Conservation (phyloP, 2,329 filamentous ascomycete species). For the Aspergillus pseudoviridinutans region DNA sequence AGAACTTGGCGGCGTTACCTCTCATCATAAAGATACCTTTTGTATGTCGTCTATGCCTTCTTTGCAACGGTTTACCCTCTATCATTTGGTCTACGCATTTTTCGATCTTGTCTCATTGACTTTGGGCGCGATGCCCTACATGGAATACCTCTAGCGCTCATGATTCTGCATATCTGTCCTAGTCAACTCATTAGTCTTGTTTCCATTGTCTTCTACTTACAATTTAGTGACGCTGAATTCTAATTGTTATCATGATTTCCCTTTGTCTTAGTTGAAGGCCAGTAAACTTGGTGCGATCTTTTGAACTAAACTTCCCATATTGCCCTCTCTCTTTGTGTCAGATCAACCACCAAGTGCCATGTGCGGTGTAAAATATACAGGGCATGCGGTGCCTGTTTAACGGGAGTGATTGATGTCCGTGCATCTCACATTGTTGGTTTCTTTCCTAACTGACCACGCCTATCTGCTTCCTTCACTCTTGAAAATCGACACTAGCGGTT, state of each 20-base stretch:
- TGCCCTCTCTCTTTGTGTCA: not conserved
- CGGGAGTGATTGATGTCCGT: not conserved
- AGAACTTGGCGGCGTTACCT: constrained; percentile 35
- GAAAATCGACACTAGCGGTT: not conserved
- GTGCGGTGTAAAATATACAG: not conserved
- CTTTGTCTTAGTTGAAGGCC: not conserved
- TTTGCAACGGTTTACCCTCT: constrained; percentile 9
- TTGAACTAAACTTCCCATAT: not conserved
- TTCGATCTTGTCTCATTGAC: constrained; percentile 15
- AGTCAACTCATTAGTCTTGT: constrained; percentile 1
- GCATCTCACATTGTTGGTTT: not conserved
- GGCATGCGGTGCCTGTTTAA: not conserved
- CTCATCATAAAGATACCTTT: constrained; percentile 37
- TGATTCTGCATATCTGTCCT: constrained; percentile 16
- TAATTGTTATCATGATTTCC: not conserved
- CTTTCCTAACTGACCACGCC: not conserved
- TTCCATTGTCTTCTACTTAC: not conserved
- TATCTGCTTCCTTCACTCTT: not conserved
- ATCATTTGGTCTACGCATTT: constrained; percentile 5
- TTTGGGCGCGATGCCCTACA: constrained; percentile 11
- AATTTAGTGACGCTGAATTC: not conserved
- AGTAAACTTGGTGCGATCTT: not conserved
- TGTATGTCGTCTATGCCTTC: constrained; percentile 24
- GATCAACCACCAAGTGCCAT: not conserved
- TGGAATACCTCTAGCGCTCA: constrained; percentile 19